These are phyloP conservation scores for Neurospora terricola DNA, from an alignment of 495 filamentous ascomycete species.

Conservation along the genomic window DNA sequence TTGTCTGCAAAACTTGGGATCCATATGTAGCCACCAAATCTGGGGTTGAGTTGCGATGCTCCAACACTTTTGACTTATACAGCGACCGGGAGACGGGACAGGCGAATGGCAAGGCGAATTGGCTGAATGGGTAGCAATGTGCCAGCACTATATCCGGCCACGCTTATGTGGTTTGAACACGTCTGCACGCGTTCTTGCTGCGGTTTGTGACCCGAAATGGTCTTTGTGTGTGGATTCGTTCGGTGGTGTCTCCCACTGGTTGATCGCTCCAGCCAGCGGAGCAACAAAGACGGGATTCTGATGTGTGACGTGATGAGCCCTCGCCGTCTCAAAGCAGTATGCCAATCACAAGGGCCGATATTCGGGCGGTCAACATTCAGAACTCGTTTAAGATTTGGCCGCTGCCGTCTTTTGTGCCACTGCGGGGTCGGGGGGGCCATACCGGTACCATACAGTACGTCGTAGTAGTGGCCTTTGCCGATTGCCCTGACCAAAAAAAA, in stretches of 20 bases:
- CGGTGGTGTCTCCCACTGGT: neutral
- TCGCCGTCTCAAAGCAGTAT: slow-evolving; percentile 1
- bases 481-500: slow-evolving; percentile 13
- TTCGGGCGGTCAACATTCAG: slow-evolving; percentile 5
- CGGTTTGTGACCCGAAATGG: neutral
- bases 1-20: neutral
- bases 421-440: slow-evolving; percentile 19
- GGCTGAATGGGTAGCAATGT: neutral
- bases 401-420: slow-evolving; percentile 17
- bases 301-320: slow-evolving; percentile 11
- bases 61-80: neutral
- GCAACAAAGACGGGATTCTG: neutral
- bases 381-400: neutral
- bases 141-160: neutral
- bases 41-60: neutral
- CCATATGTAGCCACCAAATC: neutral
- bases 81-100: neutral
- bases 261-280: neutral
- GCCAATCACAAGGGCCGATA: slow-evolving; percentile 14
- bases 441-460: neutral
- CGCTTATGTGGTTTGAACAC: neutral
- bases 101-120: neutral
- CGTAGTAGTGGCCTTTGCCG: neutral
- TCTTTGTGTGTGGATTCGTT: neutral
- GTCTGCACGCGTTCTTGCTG: neutral